phyloP scores from a whole-genome alignment of 2,329 filamentous ascomycete species.

The Laburnicola sp. region DNA sequence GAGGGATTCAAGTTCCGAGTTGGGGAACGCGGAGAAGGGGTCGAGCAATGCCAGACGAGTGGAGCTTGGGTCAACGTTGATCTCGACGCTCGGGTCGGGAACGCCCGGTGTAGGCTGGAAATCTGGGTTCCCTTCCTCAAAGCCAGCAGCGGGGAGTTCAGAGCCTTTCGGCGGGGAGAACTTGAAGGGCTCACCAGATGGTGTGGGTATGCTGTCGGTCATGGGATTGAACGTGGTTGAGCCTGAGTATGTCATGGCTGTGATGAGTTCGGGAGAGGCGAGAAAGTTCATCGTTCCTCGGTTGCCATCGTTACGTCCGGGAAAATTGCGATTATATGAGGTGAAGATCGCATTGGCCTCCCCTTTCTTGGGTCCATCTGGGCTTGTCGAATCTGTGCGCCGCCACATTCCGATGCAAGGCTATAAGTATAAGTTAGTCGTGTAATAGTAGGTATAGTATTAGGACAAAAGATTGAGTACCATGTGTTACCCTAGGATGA shows the following conservation, averaged over 20 bases:
- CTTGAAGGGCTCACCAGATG: conserved; percentile 78
- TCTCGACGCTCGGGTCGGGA: conserved; percentile 69
- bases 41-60: conserved; percentile 88
- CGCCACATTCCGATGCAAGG: conserved; percentile 93
- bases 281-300: conserved; percentile 98
- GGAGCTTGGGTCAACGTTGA: conserved; percentile 84
- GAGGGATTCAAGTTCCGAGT: conserved; percentile 72
- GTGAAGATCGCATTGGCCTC: conserved; percentile 92
- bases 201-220: conserved; percentile 79
- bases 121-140: conserved; percentile 74
- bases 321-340: conserved; percentile 98
- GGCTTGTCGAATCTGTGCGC: conserved; percentile 57
- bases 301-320: conserved; percentile 95
- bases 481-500: too few species aligned
- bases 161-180: conserved; percentile 73
- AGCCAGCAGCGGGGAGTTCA: conserved; percentile 70
- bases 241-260: conserved; percentile 91
- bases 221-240: conserved; percentile 94
- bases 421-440: conserved; percentile 32
- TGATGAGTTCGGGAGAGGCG: conserved; percentile 93
- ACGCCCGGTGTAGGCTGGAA: conserved; percentile 73
- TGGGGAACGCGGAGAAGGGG: conserved; percentile 83
- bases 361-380: conserved; percentile 78
- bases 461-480: too few species aligned
- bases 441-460: conserved; percentile 13